A percentile compares a stretch with the other conserved stretches of the same genome.
These are phyloP conservation scores for Hyaloscypha finlandica DNA, from an alignment of 495 filamentous ascomycete genomes.

Conservation along the genomic window DNA sequence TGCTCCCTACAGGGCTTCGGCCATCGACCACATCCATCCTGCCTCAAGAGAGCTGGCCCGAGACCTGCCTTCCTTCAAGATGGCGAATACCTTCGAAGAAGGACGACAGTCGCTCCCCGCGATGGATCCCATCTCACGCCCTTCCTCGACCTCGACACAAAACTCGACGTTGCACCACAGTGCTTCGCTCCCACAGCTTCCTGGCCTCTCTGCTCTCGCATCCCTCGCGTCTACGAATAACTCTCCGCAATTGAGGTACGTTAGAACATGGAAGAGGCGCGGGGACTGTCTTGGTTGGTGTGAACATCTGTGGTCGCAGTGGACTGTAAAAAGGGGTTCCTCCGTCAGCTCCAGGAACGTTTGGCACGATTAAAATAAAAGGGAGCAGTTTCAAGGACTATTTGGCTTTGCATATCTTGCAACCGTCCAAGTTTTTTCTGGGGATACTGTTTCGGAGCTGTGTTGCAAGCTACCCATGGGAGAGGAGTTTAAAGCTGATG, in stretches of 20 bases:
- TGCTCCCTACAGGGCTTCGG: constrained; percentile 52
- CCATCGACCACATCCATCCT: constrained; percentile 56
- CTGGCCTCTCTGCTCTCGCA: constrained; percentile 63
- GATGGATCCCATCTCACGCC: constrained; percentile 49
- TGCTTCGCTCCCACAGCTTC: constrained; percentile 51
- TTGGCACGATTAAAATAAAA: neutral
- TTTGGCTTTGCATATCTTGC: neutral
- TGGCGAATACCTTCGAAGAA: constrained; percentile 42
- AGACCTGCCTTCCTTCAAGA: constrained; percentile 39
- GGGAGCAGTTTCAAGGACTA: neutral
- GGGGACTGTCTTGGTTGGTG: neutral
- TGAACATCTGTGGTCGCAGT: neutral
- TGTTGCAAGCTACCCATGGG: neutral
- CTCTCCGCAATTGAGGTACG: constrained; percentile 68
- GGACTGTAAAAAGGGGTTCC: neutral
- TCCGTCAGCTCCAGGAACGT: neutral
- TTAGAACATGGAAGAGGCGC: constrained; percentile 4
- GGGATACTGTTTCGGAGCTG: neutral
- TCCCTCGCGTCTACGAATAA: constrained; percentile 58
- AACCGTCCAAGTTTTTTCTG: neutral
- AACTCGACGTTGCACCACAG: constrained; percentile 38
- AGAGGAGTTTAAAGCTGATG: constrained; percentile 18
- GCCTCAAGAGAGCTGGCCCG: constrained; percentile 45
- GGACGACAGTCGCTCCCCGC: constrained; percentile 40
- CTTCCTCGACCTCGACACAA: constrained; percentile 47